Percentiles rank a stretch among this genome's conserved stretches.
phyloP scores from a whole-genome alignment of 139 green algal genomes.

The Coccomyxa sp. region DNA sequence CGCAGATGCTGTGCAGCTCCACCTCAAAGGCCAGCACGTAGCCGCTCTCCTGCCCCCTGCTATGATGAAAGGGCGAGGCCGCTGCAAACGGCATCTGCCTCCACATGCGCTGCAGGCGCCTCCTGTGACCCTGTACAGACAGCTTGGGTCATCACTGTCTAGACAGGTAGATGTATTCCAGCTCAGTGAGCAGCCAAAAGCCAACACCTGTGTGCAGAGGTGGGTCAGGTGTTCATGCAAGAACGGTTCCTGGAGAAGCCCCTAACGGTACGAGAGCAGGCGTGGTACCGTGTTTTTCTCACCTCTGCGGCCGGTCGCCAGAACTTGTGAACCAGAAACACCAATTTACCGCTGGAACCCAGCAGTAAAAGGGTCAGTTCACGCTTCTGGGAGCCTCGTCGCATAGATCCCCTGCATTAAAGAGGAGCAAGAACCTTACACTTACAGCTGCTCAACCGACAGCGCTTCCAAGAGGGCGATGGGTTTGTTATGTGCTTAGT shows the following conservation, averaged over 20 bases:
- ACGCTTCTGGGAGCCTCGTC: neutral
- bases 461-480: too few relatives aligned
- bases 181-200: too few relatives aligned
- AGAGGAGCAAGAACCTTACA: too few relatives aligned
- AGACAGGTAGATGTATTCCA: too few relatives aligned
- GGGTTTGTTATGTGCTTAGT: too few relatives aligned
- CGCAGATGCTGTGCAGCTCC: constrained; percentile 12
- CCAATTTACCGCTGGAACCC: neutral
- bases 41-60: neutral
- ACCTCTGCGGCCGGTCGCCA: neutral
- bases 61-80: neutral
- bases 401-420: neutral
- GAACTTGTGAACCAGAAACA: constrained; percentile 6
- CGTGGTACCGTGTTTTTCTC: too few relatives aligned
- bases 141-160: too few relatives aligned
- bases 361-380: neutral
- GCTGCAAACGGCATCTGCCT: neutral
- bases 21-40: constrained; percentile 44
- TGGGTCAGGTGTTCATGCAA: too few relatives aligned
- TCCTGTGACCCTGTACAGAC: neutral
- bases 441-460: too few relatives aligned
- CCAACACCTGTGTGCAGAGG: too few relatives aligned
- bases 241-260: too few relatives aligned
- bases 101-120: neutral
- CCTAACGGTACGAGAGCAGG: too few relatives aligned